A percentile compares a stretch with the other conserved stretches of the same genome.
Conservation (phyloP, 2,329 filamentous ascomycete species). For the Arthrobotrys megalospora region DNA sequence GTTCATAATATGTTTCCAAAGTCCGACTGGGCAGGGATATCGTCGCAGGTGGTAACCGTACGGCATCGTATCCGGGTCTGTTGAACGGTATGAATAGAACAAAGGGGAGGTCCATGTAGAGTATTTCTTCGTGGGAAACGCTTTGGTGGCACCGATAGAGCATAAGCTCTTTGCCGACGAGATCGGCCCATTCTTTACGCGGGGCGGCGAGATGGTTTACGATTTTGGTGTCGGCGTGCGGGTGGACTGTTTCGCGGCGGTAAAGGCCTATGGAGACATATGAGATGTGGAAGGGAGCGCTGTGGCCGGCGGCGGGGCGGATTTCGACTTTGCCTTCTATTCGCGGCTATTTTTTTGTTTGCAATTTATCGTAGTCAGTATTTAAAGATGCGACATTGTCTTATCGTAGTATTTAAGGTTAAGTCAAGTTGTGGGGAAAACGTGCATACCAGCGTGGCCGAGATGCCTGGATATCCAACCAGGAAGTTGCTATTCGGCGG, state of each 20-base stretch:
- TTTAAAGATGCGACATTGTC: background rate
- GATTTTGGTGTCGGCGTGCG: constrained; percentile 91
- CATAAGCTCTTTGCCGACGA: constrained; percentile 95
- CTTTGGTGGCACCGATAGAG: constrained; percentile 88
- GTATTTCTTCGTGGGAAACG: constrained; percentile 87
- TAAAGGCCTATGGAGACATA: constrained; percentile 95
- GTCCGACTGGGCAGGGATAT: constrained; percentile 90
- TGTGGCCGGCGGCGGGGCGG: constrained; percentile 85
- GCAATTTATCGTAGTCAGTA: background rate
- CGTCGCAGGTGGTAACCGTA: constrained; percentile 91
- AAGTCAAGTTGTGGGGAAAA: constrained; percentile 44
- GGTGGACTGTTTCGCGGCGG: constrained; percentile 95
- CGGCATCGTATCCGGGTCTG: constrained; percentile 88
- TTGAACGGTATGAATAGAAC: constrained; percentile 98
- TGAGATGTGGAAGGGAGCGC: constrained; percentile 89
- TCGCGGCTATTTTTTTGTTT: constrained; percentile 76
- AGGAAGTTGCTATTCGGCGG: constrained; percentile 97
- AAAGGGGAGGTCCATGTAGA: constrained; percentile 97
- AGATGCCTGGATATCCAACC: constrained; percentile 97
- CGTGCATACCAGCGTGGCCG: constrained; percentile 86
- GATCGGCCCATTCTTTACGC: constrained; percentile 88
- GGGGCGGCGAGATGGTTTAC: constrained; percentile 93
- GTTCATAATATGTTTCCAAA: constrained; percentile 97
- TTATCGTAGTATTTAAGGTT: background rate
- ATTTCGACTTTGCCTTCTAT: constrained; percentile 99